A percentile compares a stretch with the other conserved stretches of the same genome.
Conservation (phyloP, 345 rosid genomes). For the Cochlearia excelsa region DNA sequence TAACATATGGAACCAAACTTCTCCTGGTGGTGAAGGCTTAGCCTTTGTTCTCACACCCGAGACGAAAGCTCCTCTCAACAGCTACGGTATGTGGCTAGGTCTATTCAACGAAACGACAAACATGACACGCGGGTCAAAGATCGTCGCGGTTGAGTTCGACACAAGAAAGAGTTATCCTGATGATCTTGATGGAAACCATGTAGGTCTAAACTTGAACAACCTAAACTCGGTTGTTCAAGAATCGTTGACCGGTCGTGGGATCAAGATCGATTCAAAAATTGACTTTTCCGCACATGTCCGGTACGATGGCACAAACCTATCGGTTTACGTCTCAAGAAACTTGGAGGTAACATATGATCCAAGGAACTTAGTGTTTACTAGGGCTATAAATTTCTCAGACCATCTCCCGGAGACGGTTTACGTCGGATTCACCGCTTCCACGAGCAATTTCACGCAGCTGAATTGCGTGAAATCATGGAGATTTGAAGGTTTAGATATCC, state of each 20-base stretch:
- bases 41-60: constrained; percentile 52
- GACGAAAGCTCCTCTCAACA: constrained; percentile 31
- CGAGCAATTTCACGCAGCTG: constrained; percentile 38
- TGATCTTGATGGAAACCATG: constrained; percentile 65
- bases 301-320: constrained; percentile 48
- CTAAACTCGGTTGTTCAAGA: constrained; percentile 43
- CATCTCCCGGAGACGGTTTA: constrained; percentile 50
- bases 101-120: constrained; percentile 44
- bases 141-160: constrained; percentile 71
- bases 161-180: constrained; percentile 47
- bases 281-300: constrained; percentile 31
- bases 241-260: constrained; percentile 36
- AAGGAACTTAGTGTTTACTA: constrained; percentile 38
- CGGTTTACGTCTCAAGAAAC: constrained; percentile 43
- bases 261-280: constrained; percentile 24
- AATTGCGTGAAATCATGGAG: constrained; percentile 67
- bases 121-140: constrained; percentile 26
- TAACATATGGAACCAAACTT: constrained; percentile 41
- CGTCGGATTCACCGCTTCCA: constrained; percentile 69
- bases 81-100: constrained; percentile 69
- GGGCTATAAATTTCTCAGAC: constrained; percentile 44
- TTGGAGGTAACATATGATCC: neutral
- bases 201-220: constrained; percentile 56
- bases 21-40: constrained; percentile 66
- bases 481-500: constrained; percentile 39